Evolutionary conservation across 2,329 filamentous ascomycete genomes (phyloP), one percentile per base, ranked within the genome.

Genomic region (Aureobasidium pullulans): DNA sequence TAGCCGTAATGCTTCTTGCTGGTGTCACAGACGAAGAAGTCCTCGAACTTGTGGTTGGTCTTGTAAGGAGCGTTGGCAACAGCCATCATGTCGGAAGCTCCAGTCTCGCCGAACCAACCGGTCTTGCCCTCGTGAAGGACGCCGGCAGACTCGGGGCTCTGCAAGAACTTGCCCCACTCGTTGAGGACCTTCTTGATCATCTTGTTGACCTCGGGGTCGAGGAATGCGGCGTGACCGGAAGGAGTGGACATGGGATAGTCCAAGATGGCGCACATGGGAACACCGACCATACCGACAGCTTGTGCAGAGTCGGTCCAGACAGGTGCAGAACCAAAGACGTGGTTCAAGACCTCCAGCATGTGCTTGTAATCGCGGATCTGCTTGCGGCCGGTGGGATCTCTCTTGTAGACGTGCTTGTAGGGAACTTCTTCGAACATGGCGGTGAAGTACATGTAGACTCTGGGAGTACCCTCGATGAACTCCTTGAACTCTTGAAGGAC

Each of bases 341-440:
- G 81, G 67, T 89, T 88, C 53, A 90, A 75, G 8, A 88, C 77
- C 23, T 76, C 73, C 19, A 90, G 76, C 82, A 90, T 84, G 64
- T 89, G 84, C 6, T 79, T 60, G 65, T 87, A 88, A 71, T 87
- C 80, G 8, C 82, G 80, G 60, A 90, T 81, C 71, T 87, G 84
- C 36, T 75, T 78, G 57, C 78, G 75, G 1, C 85, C 85, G 1
- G 81, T 83, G 0, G 85, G 84, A 62, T 88, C 85, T 6, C 74
- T 76, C 61, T 71, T 68, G 71, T 89, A 89, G 0, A 81, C 81
- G 16, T 77, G 73, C 69, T 83, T 84, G 34, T 69, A 68, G 0
- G 86, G 86, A 19, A 89, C 76, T 71, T 89, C 83, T 2, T 70
- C 60, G 61, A 71, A 89, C 87, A 89, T 89, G 63, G 80, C 75